These are phyloP conservation scores for Eurotiales sp. DNA, from an alignment of 2,329 filamentous ascomycete genomes.

Conservation along the genomic window DNA sequence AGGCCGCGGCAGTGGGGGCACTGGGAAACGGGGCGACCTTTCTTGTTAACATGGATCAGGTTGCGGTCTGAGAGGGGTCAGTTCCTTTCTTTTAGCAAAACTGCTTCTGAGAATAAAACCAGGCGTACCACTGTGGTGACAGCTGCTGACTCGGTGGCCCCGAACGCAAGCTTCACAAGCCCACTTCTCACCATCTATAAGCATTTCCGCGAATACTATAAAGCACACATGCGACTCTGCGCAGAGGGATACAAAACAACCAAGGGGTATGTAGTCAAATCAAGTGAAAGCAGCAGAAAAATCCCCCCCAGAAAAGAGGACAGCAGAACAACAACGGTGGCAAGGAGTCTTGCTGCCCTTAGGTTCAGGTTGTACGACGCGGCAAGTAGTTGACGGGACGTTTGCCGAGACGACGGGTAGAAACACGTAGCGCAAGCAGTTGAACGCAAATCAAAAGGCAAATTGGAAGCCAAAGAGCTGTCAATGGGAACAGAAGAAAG, in stretches of 20 bases:
- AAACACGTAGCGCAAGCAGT: neutral
- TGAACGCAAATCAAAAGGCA: neutral
- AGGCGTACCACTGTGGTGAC: slow-evolving; percentile 84
- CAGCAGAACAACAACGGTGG: slow-evolving; percentile 1
- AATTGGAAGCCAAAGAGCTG: neutral
- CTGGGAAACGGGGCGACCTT: slow-evolving; percentile 95
- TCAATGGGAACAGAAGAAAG: neutral
- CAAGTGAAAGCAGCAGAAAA: neutral
- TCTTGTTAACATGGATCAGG: slow-evolving; percentile 93
- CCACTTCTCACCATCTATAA: slow-evolving; percentile 94
- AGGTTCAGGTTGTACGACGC: neutral
- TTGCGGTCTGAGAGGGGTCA: slow-evolving; percentile 51
- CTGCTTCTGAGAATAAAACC: slow-evolving; percentile 15
- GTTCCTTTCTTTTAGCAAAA: too few species aligned
- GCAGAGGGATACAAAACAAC: too few species aligned
- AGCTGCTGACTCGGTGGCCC: slow-evolving; percentile 98
- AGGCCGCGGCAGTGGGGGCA: slow-evolving; percentile 93
- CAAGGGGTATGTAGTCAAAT: slow-evolving; percentile 14
- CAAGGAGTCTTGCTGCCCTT: neutral
- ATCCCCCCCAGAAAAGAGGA: neutral
- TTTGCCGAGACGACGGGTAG: slow-evolving; percentile 3
- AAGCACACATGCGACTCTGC: slow-evolving; percentile 39
- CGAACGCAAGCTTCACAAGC: slow-evolving; percentile 97
- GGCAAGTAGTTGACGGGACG: neutral
- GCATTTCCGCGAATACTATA: slow-evolving; percentile 53